Evolutionary conservation across 2,329 filamentous ascomycete genomes (phyloP), one percentile per base, ranked within the genome.

Genomic region (Dothiorella sarmentorum): DNA sequence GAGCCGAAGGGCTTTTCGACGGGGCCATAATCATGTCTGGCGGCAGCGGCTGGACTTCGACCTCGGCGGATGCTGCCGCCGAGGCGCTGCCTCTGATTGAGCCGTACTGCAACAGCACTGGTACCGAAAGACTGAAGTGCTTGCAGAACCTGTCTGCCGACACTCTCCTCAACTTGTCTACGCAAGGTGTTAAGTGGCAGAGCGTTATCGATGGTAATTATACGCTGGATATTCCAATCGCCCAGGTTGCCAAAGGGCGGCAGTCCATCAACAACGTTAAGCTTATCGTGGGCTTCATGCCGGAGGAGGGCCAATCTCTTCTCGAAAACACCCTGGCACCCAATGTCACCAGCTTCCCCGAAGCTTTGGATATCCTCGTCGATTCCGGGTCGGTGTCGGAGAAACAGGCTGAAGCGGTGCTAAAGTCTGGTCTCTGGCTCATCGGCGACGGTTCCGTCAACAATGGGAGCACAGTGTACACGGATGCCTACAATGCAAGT

Each of bases 21-120:
- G 73, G 63, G 9, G 74, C 69, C 2, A 73, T 75, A 45, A 72
- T 75, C 69, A 63, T 76, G 56, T 75, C 66, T 31, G 69, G 74
- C 5, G 71, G 67, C 1, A 64, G 72, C 1, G 68, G 68, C 3
- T 43, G 67, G 10, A 64, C 68, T 1, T 51, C 67, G 6, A 67
- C 70, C 10, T 64, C 64, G 1, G 66, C 66, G 7, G 65, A 68
- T 7, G 70, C 67, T 63, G 68, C 70, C 33, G 64, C 69, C 2
- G 29, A 29, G 7, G 29, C 33, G 0, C 9, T 47, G 15, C 52
- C 56, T 6, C 47, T 55, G 2, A 45, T 51, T 40, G n/a, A 42
- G 7, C 55, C 31, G 71, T 86, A 24, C 63, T 53, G 49, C 24
- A 53, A 53, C 11, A 18, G 35, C 24, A 40, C 49, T 3, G 49